Base-by-base conservation (phyloP, 495 filamentous ascomycete species). In the Aspergillus kassunensis region DNA sequence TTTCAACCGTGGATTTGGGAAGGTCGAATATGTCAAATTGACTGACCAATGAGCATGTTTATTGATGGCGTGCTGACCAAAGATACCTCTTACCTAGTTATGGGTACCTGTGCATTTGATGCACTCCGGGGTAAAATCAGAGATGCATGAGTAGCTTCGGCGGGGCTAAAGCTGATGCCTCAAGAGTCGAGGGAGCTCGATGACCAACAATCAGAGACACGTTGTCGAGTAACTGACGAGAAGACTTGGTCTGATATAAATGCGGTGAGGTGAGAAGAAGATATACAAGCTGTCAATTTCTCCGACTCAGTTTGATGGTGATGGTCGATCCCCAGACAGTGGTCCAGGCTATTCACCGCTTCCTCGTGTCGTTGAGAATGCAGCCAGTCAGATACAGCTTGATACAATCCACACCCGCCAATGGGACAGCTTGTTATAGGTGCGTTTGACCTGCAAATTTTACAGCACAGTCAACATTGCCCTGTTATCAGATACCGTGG, bases 341-440 rank as follows among this genome's bases (percentile, higher is more conserved):
- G 49, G 49, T 41, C 35, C 42, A 40, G 33, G 30, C 42, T 31
- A 44, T 44, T 16, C 31, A 53, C 50, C 50, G 47, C 41, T 30
- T 40, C 41, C 37, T 40, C 40, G 31, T n/a, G n/a, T n/a, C n/a
- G n/a, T 12, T 33, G 51, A 36, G 8, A 42, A 10, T 57, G 59
- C 60, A 58, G 60, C 64, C 59, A 53, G 50, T 51, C 44, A 53
- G 39, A 49, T 29, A 45, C 36, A 44, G 18, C 47, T 51, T 57
- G 56, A 59, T 57, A 54, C 60, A 57, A 51, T 47, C 45, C 27
- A 27, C 27, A 19, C 15, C 2, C 19, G 15, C 20, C 33, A 23
- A 46, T 24, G 44, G 44, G 3, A 35, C 44, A 12, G 12, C 7
- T 23, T 23, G 20, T 35, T 23, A 46, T 15, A 46, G 44, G 39